Base-by-base conservation (phyloP, 2,329 filamentous ascomycete genomes). In the Stemphylium lycopersici region DNA sequence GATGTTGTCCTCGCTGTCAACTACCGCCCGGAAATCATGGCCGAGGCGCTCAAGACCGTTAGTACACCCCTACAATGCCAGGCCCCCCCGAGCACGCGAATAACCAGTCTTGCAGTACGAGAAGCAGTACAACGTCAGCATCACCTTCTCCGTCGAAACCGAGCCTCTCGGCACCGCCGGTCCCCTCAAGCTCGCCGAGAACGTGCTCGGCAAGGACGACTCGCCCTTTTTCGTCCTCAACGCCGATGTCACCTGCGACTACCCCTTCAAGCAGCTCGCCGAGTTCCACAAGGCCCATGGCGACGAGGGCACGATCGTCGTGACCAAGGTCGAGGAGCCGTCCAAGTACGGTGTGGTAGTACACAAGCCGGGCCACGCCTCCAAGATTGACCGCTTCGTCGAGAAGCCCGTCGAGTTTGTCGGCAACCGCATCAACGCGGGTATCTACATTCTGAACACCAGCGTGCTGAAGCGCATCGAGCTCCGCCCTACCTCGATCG, bases 401-500 rank as follows among this genome's bases (percentile, higher is more conserved):
- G 93, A 99, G 86, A 99, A 99, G 84, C 93, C 93, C 33, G 91
- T 98, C 75, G 91, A 98, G 80, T 98, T 97, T 74, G 93, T 98
- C 54, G 93, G 93, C 70, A 98, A 98, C 85, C 90, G 93, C 64
- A 98, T 98, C 84, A 98, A 98, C 72, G 95, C 93, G 66, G 95
- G 95, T 80, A 91, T 98, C 79, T 98, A 98, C 83, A 96, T 98
- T 70, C 84, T 98, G 71, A 98, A 97, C 83, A 92, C 93, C 43
- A 92, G 89, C 46, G 87, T 98, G 36, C 86, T 99, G 56, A 82
- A 88, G 65, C 90, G 93, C 76, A 98, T 99, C 72, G 93, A 98
- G 78, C 87, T 98, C 63, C 91, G 93, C 59, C 95, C 95, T 37
- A 98, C 93, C 45, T 96, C 92, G 6, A 99, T 98, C 75, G 93